Evolutionary conservation across 768 basidiomycete species (phyloP), one percentile per base, ranked within the genome.

Genomic region (Serendipita sp.): DNA sequence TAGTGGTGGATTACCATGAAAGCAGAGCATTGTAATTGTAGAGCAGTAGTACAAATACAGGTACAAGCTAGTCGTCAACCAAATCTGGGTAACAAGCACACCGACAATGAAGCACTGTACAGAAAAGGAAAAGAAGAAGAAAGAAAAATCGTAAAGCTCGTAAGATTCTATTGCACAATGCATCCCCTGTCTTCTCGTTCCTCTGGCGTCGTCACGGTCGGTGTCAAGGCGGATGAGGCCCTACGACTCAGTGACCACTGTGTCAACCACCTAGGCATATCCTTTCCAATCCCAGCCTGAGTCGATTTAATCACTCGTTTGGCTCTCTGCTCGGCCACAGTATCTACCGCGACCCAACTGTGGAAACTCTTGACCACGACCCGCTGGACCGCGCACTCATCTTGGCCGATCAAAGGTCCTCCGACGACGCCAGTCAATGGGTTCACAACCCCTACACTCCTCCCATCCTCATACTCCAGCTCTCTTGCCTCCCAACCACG

Each of bases 291-390:
- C 16, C 36, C 36, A 28, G 56, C 4, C 4, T n/a, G 16, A 10
- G 10, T 35, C 28, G 10, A 5, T 8, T n/a, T 35, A 4, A 23
- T 32, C 56, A 11, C 35, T 10, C 23, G 56, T 36, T 60, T 60
- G 16, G 28, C 35, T 30, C 56, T 28, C 56, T 60, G 56, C 30
- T 60, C 56, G 4, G 56, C 8, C 16, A 91, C 89, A 0, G 84
- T 82, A 71, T 91, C 90, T 44, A 92, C 89, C 8, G 81, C 86
- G 77, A 91, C 87, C 87, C 88, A 90, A 58, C 85, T 83, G 73
- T 88, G 86, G 73, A 91, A 93, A 30, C 86, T 84, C 80, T 91
- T 91, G 68, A 92, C 71, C 62, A 89, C 85, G 30, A 91, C 84
- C 30, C 85, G 77, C 70, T 70, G 74, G 69, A 80, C 78, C 67